Conservation (phyloP, 192 early-diverging fungal species). For the Chytriomyces sp. region DNA sequence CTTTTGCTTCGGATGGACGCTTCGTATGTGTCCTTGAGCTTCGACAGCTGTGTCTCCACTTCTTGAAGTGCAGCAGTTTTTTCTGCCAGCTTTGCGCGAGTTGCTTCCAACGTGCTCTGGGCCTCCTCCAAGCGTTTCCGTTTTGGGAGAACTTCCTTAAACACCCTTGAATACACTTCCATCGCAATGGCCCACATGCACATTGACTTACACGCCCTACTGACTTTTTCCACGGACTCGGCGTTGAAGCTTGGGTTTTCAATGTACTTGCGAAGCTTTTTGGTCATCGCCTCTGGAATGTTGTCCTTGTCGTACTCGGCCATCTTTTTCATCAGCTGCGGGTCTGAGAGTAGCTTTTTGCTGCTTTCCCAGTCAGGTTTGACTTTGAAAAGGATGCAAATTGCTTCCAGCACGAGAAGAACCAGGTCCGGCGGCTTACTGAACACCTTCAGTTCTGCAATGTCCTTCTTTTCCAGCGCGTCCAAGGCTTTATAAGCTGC, state of each 20-base stretch:
- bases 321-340: slow-evolving; percentile 69
- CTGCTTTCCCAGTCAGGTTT: slow-evolving; percentile 68
- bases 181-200: slow-evolving; percentile 70
- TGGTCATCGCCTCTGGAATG: slow-evolving; percentile 57
- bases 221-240: slow-evolving; percentile 61
- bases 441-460: slow-evolving; percentile 68
- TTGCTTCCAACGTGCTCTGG: slow-evolving; percentile 54
- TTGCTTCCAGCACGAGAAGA: slow-evolving; percentile 62
- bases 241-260: slow-evolving; percentile 63
- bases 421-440: slow-evolving; percentile 63
- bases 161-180: slow-evolving; percentile 65
- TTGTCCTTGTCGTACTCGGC: slow-evolving; percentile 66
- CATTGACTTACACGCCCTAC: slow-evolving; percentile 64
- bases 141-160: slow-evolving; percentile 63
- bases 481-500: slow-evolving; percentile 66
- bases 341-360: slow-evolving; percentile 61
- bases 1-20: slow-evolving; percentile 57
- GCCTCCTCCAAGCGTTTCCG: slow-evolving; percentile 62
- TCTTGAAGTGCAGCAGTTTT: slow-evolving; percentile 62
- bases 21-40: slow-evolving; percentile 64
- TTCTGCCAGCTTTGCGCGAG: slow-evolving; percentile 60
- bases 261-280: slow-evolving; percentile 65
- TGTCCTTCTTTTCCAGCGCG: slow-evolving; percentile 65
- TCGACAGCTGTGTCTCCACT: slow-evolving; percentile 61
- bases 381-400: slow-evolving; percentile 66